Evolutionary conservation across 768 basidiomycete species (phyloP), one percentile per base, ranked within the genome.

Genomic region (Coprinopsis sp.): DNA sequence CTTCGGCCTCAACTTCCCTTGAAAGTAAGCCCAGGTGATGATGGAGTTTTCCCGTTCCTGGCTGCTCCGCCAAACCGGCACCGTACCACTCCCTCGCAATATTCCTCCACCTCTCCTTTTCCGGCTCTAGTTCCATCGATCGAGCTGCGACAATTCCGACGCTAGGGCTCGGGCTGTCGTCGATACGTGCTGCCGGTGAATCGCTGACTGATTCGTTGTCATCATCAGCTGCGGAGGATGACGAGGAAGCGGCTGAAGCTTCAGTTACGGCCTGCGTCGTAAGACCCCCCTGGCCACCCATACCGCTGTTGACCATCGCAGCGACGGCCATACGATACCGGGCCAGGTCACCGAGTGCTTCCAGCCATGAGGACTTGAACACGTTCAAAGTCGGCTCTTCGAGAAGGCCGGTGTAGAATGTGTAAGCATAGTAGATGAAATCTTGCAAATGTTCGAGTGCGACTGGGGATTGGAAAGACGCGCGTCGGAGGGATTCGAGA

Each of bases 271-370:
- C 82, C 46, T 81, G 74, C 3, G 71, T 52, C 0, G 82, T 85
- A 31, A 88, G 72, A 0, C 73, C 70, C 3, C 64, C 60, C 16
- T 63, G 58, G 3, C 64, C 60, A 14, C 70, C 66, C 4, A 73
- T 59, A 27, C 68, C 72, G 22, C 76, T 73, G 22, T 77, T 74
- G 23, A 88, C 74, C 75, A 92, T 82, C 25, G 82, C 84, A n/a
- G 91, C 88, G n/a, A 97, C 89, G 1, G 87, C 85, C 89, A 96
- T 95, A 41, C 88, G 79, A 63, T 97, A 98, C 28, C 94, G 76
- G 0, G 96, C 92, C 24, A 99, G 76, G 65, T 99, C 96, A 19
- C 96, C 96, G 13, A 99, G 81, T 3, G 94, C 91, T 63, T 99
- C 96, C 42, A 98, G 79, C 96, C 96, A 99, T 14, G 84, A 83